Evolutionary conservation across 2,329 filamentous ascomycete species (phyloP), one percentile per base, ranked within the genome.

Genomic region (Colletotrichum lindemuthianum): DNA sequence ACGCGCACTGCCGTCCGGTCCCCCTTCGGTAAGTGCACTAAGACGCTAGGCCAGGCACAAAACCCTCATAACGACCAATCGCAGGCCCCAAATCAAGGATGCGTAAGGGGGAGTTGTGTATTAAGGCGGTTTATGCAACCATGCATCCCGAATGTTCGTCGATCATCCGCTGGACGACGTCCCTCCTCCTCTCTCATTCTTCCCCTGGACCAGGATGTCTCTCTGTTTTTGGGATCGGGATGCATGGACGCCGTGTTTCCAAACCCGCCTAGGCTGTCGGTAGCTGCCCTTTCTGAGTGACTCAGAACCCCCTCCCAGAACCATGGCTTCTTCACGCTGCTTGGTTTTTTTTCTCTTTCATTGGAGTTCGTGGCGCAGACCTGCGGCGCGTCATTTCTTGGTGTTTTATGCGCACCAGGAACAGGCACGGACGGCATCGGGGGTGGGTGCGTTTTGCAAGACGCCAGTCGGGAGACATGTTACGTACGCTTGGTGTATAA

Each of bases 121-220:
- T 60, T 54, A 56, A 44, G 40, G 44, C 48, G 34, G 37, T 56
- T 65, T 57, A 65, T 61, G 61, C 61, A 51, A 44, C 34, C 58
- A 65, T 63, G 60, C 60, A 59, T 59, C 57, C 45, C 45, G 24
- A 4, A 24, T 24, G 24, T 24, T 24, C 24, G 52, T 55, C 49
- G 57, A 59, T 59, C 49, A 59, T 45, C 43, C 16, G 15, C 15
- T n/a, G 24, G 24, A n/a, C 13, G 41, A n/a, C 15, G 8, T 43
- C 41, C 9, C 13, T 13, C 37, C 37, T 13, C 37, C 37, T 40
- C 37, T 8, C 37, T 39, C 37, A 40, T 13, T 40, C 37, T 40
- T 40, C 13, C 13, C 37, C 37, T 40, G 37, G 9, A 13, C 13
- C 37, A 10, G 37, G 9, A 9, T 9, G 37, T 40, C 37, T 10